Evolutionary conservation across 2,329 filamentous ascomycete species (phyloP), one percentile per base, ranked within the genome.

Genomic region (Mollisia scopiformis): DNA sequence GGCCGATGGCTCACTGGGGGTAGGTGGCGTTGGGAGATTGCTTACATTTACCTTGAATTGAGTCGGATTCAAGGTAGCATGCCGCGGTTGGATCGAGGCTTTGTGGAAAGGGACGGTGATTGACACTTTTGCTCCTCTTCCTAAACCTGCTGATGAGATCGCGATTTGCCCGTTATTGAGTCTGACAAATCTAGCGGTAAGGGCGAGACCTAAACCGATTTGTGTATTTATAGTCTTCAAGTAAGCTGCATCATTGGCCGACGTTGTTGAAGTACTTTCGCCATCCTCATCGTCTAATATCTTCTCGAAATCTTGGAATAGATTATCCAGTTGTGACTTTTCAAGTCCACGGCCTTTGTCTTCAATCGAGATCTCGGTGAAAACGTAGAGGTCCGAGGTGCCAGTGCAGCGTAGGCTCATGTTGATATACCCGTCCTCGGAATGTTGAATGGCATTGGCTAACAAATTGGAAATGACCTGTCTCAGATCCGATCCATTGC

Each of bases 121-220:
- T 1, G 62, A 62, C 11, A 66, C 64, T 37, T 57, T 57, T 7
- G 62, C 62, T 33, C 66, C 65, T 39, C 56, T 58, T 6, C 60
- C 59, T 25, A n/a, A 1, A 19, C 49, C 49, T 41, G 58, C 39
- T n/a, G 61, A 57, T 31, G 59, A 59, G 27, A 66, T 69, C 33
- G 49, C 47, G 25, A 69, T 64, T 39, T 65, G 65, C 8, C 65
- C 66, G 30, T 56, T 55, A 31, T 66, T 61, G 11, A 68, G 37
- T 14, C 65, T 55, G 1, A 65, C 66, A 52, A 65, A 68, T 25
- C 61, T 56, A 14, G 64, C 67, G 11, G 61, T 58, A 2, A 57
- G 46, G 5, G 67, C 65, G n/a, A 69, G 58, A 35, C 67, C 64
- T 23, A 69, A 47, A 3, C 66, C 65, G 23, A 68, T 64, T 1